These are phyloP conservation scores for Hypoxylon sp. DNA, from an alignment of 2,329 filamentous ascomycete species.

Conservation along the genomic window DNA sequence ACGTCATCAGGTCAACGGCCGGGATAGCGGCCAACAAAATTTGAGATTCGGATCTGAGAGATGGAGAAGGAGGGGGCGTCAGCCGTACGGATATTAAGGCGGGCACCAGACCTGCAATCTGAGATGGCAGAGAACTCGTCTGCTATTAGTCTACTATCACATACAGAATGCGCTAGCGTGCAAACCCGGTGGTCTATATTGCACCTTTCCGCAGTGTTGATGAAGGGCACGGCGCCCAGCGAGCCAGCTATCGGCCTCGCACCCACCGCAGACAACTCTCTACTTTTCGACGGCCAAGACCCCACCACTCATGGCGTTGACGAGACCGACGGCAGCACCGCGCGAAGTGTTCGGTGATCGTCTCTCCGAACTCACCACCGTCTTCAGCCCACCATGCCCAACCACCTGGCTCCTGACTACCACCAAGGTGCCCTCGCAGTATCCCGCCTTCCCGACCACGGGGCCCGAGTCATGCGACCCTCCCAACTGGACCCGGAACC, in stretches of 20 bases:
- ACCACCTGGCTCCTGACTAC: slow-evolving; percentile 52
- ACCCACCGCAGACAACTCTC: neutral
- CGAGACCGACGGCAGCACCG: slow-evolving; percentile 26
- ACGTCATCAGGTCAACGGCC: neutral
- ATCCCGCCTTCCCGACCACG: slow-evolving; percentile 46
- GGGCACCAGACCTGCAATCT: neutral
- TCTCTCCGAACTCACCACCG: slow-evolving; percentile 51
- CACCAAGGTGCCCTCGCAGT: slow-evolving; percentile 50
- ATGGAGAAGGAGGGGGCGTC: neutral
- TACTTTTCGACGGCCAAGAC: neutral
- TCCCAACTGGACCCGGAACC: slow-evolving; percentile 48
- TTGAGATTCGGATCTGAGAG: too few species aligned
- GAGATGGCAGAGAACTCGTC: neutral
- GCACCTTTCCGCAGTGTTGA: slow-evolving; percentile 1
- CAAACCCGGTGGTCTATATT: neutral
- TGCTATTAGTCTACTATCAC: too few species aligned
- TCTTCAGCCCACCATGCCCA: slow-evolving; percentile 52
- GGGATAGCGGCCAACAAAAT: neutral
- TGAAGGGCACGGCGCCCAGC: slow-evolving; percentile 1
- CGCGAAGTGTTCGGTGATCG: slow-evolving; percentile 9
- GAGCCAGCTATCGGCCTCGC: slow-evolving; percentile 4
- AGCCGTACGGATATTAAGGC: slow-evolving; percentile 30
- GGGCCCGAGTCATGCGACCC: slow-evolving; percentile 48
- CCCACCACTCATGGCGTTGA: slow-evolving; percentile 13
- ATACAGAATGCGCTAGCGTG: neutral